Percentiles rank a stretch among this genome's conserved stretches.
Evolutionary conservation across 495 filamentous ascomycete genomes (phyloP).

Genomic region (Penicillium herquei): DNA sequence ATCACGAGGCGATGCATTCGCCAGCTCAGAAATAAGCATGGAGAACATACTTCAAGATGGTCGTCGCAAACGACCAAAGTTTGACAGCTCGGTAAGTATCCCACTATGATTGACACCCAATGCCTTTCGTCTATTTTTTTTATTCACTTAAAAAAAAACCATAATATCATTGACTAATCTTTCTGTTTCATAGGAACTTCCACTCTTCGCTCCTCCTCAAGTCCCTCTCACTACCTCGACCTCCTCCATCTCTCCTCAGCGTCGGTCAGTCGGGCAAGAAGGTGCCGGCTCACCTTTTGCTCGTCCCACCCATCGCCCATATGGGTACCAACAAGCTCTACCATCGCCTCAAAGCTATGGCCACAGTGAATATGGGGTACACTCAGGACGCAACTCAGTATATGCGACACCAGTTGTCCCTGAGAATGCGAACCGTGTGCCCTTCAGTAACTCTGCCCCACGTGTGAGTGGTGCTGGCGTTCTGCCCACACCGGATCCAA

Average conservation of each 20-base stretch:
- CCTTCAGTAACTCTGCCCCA: constrained; percentile 38
- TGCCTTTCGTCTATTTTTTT: constrained; percentile 9
- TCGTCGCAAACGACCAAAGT: constrained; percentile 92
- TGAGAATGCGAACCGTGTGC: constrained; percentile 64
- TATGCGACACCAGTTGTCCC: constrained; percentile 55
- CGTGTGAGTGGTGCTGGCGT: constrained; percentile 53
- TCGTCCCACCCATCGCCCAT: constrained; percentile 68
- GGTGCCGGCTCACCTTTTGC: constrained; percentile 65
- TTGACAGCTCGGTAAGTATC: constrained; percentile 87
- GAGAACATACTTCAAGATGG: constrained; percentile 98
- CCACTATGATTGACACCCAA: background rate
- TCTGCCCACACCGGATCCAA: constrained; percentile 90
- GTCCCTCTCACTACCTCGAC: constrained; percentile 84
- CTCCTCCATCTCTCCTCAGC: constrained; percentile 89
- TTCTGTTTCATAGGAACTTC: constrained; percentile 69
- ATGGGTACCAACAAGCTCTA: constrained; percentile 66
- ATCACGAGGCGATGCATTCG: constrained; percentile 73
- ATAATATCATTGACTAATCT: constrained; percentile 5
- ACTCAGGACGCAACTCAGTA: constrained; percentile 36
- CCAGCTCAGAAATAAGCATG: constrained; percentile 94
- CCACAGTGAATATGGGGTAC: constrained; percentile 48
- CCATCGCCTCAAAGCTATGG: constrained; percentile 78
- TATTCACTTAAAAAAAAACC: background rate
- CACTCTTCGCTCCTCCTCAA: constrained; percentile 90
- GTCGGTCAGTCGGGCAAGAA: constrained; percentile 63